Evolutionary conservation across 352 stramenopile species (phyloP).

Genomic region (Globisporangium iwayamae): DNA sequence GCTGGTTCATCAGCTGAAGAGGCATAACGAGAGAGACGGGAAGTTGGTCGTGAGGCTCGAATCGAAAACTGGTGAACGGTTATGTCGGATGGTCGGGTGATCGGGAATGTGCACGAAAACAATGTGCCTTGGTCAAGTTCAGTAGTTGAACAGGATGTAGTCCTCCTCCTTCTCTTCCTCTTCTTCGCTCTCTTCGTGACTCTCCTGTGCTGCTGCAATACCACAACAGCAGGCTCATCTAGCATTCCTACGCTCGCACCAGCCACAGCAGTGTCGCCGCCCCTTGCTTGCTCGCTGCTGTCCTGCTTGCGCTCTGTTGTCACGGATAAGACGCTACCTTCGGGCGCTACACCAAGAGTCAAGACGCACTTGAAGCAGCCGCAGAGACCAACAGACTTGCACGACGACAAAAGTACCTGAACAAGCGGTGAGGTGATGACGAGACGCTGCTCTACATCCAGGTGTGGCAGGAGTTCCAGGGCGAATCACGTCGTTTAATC

Average conservation of each 20-base stretch:
- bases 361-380: not conserved
- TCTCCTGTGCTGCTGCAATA: slow-evolving; percentile 3
- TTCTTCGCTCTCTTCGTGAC: slow-evolving; percentile 3
- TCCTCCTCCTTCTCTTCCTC: slow-evolving; percentile 38
- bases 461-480: too few species aligned
- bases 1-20: too few species aligned
- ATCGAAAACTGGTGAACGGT: too few species aligned
- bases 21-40: too few species aligned
- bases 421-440: too few species aligned
- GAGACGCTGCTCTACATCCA: too few species aligned
- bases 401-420: too few species aligned
- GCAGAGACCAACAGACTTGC: not conserved
- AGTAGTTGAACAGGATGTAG: slow-evolving; percentile 44
- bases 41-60: too few species aligned
- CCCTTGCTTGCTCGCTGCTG: not conserved
- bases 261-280: not conserved
- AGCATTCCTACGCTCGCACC: not conserved
- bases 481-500: too few species aligned
- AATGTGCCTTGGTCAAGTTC: too few species aligned
- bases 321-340: not conserved
- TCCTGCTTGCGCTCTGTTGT: not conserved
- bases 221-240: not conserved
- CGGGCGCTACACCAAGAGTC: not conserved
- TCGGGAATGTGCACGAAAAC: too few species aligned
- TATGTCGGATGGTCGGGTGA: too few species aligned